Evolutionary conservation across 129 eudicot species (phyloP), one percentile per base, ranked within the genome.

Genomic region (Pittosporum tobira): DNA sequence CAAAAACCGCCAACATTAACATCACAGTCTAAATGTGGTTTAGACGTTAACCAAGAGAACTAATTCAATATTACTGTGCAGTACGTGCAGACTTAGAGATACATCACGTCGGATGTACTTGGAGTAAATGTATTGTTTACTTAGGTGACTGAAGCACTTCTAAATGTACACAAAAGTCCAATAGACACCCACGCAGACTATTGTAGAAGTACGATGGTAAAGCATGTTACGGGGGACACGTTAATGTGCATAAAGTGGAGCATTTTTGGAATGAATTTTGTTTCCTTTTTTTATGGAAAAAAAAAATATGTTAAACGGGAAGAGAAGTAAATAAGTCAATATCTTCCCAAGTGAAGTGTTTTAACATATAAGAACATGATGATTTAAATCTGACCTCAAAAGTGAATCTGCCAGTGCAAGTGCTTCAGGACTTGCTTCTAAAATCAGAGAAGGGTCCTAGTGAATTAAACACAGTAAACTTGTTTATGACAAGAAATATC

Each of bases 361-460:
- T 16, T 13, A 38, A 29, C 3, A 45, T 21, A 45, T 66, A 45
- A 24, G 10, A 28, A 16, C 11, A 5, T 56, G 1, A 48, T 27
- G 52, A 23, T 45, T 27, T n/a, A 54, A 51, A 63, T 53, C 73
- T 64, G 48, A 87, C 99, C 99, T 87, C 72, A 91, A 60, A 30
- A 91, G 94, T 55, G 88, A 84, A 79, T 91, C 96, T 51, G 76
- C 90, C 45, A 91, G 77, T 22, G 66, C 75, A 70, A 91, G 83
- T 51, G 94, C 85, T 76, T 91, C 94, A 28, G 84, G 38, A 73
- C 70, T 77, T 73, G 89, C 96, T 75, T 91, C 81, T 40, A 67
- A 81, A 59, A 91, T 81, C 66, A 91, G 68, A 61, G 78, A 66
- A 51, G 96, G 99, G 30, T 83, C 99, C 99, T 91, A 77, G 47